A percentile compares a stretch with the other conserved stretches of the same genome.
Evolutionary conservation across 495 filamentous ascomycete genomes (phyloP).

Genomic region (Pseudevernia furfuracea): DNA sequence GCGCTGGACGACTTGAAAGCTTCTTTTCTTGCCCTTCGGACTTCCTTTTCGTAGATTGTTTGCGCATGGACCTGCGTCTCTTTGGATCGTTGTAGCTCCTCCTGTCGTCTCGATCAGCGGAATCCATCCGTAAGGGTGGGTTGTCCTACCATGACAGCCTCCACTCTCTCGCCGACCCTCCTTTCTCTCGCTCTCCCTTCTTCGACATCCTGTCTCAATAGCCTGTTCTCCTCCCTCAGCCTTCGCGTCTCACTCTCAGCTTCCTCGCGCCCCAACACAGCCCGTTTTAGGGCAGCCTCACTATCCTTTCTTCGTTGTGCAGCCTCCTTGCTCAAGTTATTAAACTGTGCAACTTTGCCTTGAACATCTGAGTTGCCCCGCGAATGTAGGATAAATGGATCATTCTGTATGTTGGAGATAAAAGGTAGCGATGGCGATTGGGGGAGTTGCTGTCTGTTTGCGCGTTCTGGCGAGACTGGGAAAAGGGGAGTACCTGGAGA

Average conservation of each 20-base stretch:
- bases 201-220: constrained; percentile 49
- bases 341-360: constrained; percentile 78
- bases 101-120: constrained; percentile 38
- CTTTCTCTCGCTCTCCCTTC: constrained; percentile 67
- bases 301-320: constrained; percentile 52
- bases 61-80: constrained; percentile 67
- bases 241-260: constrained; percentile 61
- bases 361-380: constrained; percentile 64
- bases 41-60: constrained; percentile 75
- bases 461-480: constrained; percentile 70
- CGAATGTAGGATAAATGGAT: constrained; percentile 30
- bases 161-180: constrained; percentile 67
- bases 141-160: constrained; percentile 60
- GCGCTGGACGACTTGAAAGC: constrained; percentile 73
- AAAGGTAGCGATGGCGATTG: constrained; percentile 47
- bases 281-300: constrained; percentile 68
- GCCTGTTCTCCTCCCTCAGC: constrained; percentile 49
- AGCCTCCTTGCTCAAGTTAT: constrained; percentile 57
- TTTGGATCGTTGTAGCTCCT: constrained; percentile 66
- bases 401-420: constrained; percentile 36
- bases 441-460: constrained; percentile 58
- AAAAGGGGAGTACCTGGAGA: constrained; percentile 58
- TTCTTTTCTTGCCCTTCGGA: constrained; percentile 72
- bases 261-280: constrained; percentile 77
- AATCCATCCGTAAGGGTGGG: not conserved